Evolutionary conservation across 2,329 filamentous ascomycete genomes (phyloP).

Genomic region (Capronia coronata): DNA sequence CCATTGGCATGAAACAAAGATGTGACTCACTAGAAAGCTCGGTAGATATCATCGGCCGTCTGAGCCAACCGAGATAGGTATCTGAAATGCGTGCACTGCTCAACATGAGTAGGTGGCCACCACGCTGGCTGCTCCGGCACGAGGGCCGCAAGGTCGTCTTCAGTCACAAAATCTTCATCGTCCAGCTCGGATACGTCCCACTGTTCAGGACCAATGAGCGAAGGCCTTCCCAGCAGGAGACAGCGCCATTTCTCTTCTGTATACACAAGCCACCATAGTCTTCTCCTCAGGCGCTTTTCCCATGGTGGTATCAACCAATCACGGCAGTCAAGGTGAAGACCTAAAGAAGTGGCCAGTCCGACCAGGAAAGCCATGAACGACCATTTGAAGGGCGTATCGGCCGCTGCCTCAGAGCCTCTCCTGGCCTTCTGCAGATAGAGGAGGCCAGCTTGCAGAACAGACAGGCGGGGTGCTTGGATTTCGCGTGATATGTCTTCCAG

Average conservation of each 20-base stretch:
- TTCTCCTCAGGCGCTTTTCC: constrained; percentile 36
- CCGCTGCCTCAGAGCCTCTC: constrained; percentile 26
- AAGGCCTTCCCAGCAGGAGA: constrained; percentile 35
- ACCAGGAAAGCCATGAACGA: constrained; percentile 36
- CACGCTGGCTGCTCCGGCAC: neutral
- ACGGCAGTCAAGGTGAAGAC: constrained; percentile 35
- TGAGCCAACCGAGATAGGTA: neutral
- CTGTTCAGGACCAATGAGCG: constrained; percentile 34
- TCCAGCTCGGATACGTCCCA: constrained; percentile 34
- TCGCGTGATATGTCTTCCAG: neutral
- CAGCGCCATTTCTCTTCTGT: constrained; percentile 37
- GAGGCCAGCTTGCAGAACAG: constrained; percentile 32
- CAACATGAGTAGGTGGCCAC: neutral
- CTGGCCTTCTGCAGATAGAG: constrained; percentile 32
- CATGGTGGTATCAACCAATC: constrained; percentile 36
- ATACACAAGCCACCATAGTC: constrained; percentile 40
- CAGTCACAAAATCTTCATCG: constrained; percentile 30
- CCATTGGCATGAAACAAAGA: too few species aligned
- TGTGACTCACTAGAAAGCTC: constrained; percentile 1
- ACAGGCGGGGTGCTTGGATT: constrained; percentile 28
- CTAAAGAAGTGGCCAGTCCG: constrained; percentile 33
- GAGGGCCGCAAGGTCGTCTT: neutral
- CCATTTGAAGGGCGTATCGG: constrained; percentile 35
- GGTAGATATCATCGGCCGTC: neutral
- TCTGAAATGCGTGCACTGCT: neutral